Evolutionary conservation across 176 grass and related monocot genomes (phyloP), one percentile per base, ranked within the genome.

Genomic region (Zizania latifolia): DNA sequence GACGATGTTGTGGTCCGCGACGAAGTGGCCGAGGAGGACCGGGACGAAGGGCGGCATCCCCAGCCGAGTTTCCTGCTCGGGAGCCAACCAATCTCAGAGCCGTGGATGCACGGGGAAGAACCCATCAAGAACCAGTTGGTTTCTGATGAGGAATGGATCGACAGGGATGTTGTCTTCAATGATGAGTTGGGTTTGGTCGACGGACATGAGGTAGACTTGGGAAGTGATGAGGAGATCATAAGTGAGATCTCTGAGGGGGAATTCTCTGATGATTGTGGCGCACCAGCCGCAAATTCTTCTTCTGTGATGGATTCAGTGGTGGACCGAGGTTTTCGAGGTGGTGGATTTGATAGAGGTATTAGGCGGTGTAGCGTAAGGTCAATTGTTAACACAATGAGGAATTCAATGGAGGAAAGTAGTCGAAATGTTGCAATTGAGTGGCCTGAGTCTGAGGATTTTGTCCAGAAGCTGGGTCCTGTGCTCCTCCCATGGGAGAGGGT

Each of bases 401-500:
- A 62, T 66, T 81, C 88, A 0, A 89, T 70, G 77, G 56, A 68
- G 70, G 36, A 70, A 80, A 71, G 19, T 60, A 58, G 48, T n/a
- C 57, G 30, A 32, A 83, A 78, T 51, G 13, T 27, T 24, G 13
- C 53, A 40, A 70, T 21, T 70, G 74, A 80, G 27, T 27, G n/a
- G 60, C 57, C 45, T 8, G 58, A 38, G 39, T 43, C 24, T 0
- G 77, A 82, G 68, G 68, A 84, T 75, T 71, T 79, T 68, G 74
- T 71, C 22, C 59, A 76, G 56, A 78, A 77, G 41, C 31, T 91
- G 13, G 82, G 84, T 70, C 53, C 78, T 37, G 89, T 90, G 50
- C 80, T 83, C 32, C 78, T 94, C 14, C 94, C 94, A 82, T 94
- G 94, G 94, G 83, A 83, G 74, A 89, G 84, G 56, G 83, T 80